Evolutionary conservation across 495 filamentous ascomycete species (phyloP).

Genomic region (Bathelium albidoporum): DNA sequence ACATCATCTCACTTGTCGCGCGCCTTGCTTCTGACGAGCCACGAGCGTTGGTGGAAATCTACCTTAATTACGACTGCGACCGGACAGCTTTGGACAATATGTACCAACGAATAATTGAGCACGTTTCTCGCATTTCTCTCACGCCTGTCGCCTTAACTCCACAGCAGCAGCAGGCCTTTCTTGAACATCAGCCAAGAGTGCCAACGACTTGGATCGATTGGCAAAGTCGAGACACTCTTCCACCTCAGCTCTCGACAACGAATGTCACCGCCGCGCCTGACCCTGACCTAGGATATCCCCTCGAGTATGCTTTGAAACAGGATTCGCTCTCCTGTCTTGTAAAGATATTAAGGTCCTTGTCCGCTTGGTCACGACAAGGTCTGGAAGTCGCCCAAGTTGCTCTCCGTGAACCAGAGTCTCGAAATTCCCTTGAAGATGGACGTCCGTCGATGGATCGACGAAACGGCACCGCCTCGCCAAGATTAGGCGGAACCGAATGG

Average conservation of each 20-base stretch:
- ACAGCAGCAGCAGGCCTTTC: constrained; percentile 71
- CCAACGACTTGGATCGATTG: constrained; percentile 51
- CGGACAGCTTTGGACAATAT: constrained; percentile 89
- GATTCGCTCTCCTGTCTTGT: constrained; percentile 81
- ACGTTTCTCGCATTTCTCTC: constrained; percentile 73
- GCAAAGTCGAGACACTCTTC: constrained; percentile 73
- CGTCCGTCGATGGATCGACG: constrained; percentile 69
- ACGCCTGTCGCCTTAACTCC: constrained; percentile 61
- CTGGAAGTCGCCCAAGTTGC: constrained; percentile 48
- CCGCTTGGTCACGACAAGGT: constrained; percentile 82
- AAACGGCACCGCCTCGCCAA: constrained; percentile 21
- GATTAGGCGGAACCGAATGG: not conserved
- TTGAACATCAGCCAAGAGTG: constrained; percentile 60
- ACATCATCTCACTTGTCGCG: constrained; percentile 77
- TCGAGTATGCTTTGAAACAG: constrained; percentile 80
- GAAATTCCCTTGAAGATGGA: constrained; percentile 62
- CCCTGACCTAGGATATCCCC: constrained; percentile 57
- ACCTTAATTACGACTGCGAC: constrained; percentile 98
- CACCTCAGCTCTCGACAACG: constrained; percentile 72
- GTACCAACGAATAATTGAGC: constrained; percentile 87
- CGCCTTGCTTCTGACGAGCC: constrained; percentile 69
- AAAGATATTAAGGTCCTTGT: constrained; percentile 75
- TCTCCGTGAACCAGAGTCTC: constrained; percentile 42
- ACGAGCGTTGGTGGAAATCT: constrained; percentile 83
- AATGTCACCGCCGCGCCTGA: constrained; percentile 52